Evolutionary conservation across 176 grass and related monocot genomes (phyloP), one percentile per base, ranked within the genome.

Genomic region (Phragmites australis): DNA sequence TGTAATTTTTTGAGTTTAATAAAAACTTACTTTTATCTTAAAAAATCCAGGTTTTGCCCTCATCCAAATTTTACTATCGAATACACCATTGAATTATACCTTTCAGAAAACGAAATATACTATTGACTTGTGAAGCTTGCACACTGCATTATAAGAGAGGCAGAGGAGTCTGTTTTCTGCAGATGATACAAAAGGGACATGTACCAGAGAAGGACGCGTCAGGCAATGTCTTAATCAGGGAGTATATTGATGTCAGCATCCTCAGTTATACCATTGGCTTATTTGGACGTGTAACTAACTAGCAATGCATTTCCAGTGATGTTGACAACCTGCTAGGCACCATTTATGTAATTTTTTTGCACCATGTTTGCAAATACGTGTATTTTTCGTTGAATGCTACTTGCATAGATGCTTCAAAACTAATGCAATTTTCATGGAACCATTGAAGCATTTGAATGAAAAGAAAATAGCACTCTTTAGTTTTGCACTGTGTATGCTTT

Each of bases 181-280:
- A 46, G 62, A 34, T 75, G 71, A 31, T 45, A 82, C 40, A 70
- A 49, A 76, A 82, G 72, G 72, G 78, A 63, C 45, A 4, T 59
- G 55, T 27, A 70, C 22, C 14, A 69, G 44, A 74, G 27, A 61
- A 65, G 55, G 53, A 62, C 63, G 68, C 32, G 44, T 52, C 32
- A 19, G 13, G 23, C 37, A 56, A 11, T 70, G 64, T 71, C 72
- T 45, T 82, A 70, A 46, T 77, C 72, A 70, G 51, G 43, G 54
- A 76, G 50, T 12, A 50, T 42, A 87, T 25, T 50, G 54, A 82
- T 59, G 71, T 8, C 61, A n/a, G 26, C 21, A 29, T 30, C 29
- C 21, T 22, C 4, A 29, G 71, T 34, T 44, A 31, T 5, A 17
- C 22, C 17, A 25, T 17, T 23, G 57, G 42, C 46, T 81, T 68